These are phyloP conservation scores for Fusarium chuoi DNA, from an alignment of 2,329 filamentous ascomycete genomes.

Conservation along the genomic window DNA sequence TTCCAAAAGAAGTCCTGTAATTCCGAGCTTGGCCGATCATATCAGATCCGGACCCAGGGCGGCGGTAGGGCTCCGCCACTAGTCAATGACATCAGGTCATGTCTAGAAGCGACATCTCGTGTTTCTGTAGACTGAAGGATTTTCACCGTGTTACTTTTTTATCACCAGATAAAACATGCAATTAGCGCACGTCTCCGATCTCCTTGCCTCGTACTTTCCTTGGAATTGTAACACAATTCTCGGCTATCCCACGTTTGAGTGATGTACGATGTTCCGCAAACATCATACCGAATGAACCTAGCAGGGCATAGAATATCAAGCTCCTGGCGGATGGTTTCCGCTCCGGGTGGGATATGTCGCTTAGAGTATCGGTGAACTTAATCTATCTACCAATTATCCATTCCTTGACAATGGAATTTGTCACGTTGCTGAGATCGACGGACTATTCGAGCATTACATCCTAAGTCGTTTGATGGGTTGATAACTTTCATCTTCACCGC, in stretches of 20 bases:
- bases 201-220: background rate
- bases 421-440: background rate
- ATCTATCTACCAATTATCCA: background rate
- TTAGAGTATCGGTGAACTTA: background rate
- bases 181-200: background rate
- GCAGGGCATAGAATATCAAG: background rate
- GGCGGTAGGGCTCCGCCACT: constrained; percentile 18
- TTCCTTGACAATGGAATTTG: background rate
- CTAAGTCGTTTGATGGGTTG: background rate
- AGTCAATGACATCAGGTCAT: constrained; percentile 16
- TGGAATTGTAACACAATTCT: too few species aligned
- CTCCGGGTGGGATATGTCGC: background rate
- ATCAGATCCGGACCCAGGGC: constrained; percentile 26
- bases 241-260: background rate
- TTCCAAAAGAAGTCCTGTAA: constrained; percentile 12
- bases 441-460: background rate
- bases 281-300: background rate
- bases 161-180: constrained; percentile 49
- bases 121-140: background rate
- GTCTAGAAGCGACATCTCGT: background rate
- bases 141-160: background rate
- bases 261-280: background rate
- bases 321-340: background rate
- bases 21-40: constrained; percentile 21
- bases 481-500: background rate